Evolutionary conservation across 1,284 basidiomycete genomes (phyloP), one percentile per base, ranked within the genome.

Genomic region (Paramarasmius palmivorus): DNA sequence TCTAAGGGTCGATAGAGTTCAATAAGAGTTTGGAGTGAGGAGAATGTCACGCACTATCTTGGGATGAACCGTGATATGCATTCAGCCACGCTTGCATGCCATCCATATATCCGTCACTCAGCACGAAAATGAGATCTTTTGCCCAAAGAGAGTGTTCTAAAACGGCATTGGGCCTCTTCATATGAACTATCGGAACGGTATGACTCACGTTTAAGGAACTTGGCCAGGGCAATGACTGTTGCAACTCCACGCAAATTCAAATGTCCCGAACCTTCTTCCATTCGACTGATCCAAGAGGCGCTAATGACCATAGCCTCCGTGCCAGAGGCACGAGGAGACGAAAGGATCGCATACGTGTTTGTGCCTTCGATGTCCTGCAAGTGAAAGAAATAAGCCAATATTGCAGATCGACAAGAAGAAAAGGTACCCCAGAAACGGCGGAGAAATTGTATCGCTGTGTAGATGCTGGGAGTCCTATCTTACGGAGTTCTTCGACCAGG

Each of bases 51-150:
- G 57, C 62, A 93, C 92, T 92, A 32, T 79, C 72, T 61, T 89
- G 87, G 19, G 73, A 62, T 29, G 75, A 73, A 25, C 83, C 87
- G 67, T 97, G 92, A 67, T 97, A 98, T 3, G 84, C 77, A 46
- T 79, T 84, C 25, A 97, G 75, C 87, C 93, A 99, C 1, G 93
- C 95, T 57, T 97, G 90, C 77, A 95, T 90, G 2, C 97, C 97
- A 47, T 94, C 89, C 26, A 95, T 69, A 66, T 96, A 86, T 1
- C 87, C 93, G 59, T 98, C 96, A 47, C 89, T 90, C 56, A 98
- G 74, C 25, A 99, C 84, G 59, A 99, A 90, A 23, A 98, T 75
- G 53, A 99, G 78, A 63, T 99, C 96, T 67, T 95, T 95, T 0
- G 93, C 91, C 94, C 95, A 98, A 51, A 93, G 77, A 32, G 93